Evolutionary conservation across 768 basidiomycete species (phyloP).

Genomic region (Rhodosporidiobolus odoratus): DNA sequence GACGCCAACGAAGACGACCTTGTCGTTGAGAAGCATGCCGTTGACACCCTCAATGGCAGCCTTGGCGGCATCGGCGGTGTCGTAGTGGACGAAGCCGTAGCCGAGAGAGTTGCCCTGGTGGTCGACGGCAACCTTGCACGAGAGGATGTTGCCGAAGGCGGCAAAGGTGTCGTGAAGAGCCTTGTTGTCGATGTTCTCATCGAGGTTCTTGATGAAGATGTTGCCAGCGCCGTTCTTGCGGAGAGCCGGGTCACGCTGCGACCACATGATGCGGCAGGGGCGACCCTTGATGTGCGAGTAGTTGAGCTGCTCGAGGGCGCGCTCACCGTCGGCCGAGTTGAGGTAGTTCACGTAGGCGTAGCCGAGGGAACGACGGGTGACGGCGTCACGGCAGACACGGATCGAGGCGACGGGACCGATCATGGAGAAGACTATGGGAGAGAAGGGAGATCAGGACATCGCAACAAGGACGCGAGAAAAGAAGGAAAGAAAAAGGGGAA

Average conservation of each 20-base stretch:
- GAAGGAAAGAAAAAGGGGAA: too few relatives aligned
- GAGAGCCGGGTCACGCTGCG: conserved; percentile 97
- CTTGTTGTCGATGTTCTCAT: conserved; percentile 63
- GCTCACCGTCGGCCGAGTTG: conserved; percentile 91
- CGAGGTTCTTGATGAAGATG: conserved; percentile 99
- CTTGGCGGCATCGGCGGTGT: conserved; percentile 92
- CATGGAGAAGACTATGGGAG: conserved; percentile 76
- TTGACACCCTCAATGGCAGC: conserved; percentile 97
- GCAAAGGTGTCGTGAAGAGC: conserved; percentile 99
- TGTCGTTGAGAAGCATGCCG: conserved; percentile 98
- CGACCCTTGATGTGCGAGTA: conserved; percentile 98
- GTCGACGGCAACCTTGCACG: conserved; percentile 98
- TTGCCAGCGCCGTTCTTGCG: conserved; percentile 99
- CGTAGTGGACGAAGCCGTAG: conserved; percentile 98
- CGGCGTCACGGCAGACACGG: conserved; percentile 99
- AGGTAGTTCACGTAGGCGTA: conserved; percentile 99
- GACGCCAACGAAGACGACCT: conserved; percentile 96
- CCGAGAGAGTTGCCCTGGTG: conserved; percentile 93
- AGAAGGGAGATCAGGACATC: background rate
- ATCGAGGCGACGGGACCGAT: conserved; percentile 98
- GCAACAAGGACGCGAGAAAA: too few relatives aligned
- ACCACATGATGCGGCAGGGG: conserved; percentile 99
- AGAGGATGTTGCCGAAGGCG: conserved; percentile 95
- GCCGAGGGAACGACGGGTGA: conserved; percentile 97
- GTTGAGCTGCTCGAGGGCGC: conserved; percentile 97